Evolutionary conservation across 192 early-diverging fungal genomes (phyloP), one percentile per base, ranked within the genome.

Genomic region (Entrophospora sp.): DNA sequence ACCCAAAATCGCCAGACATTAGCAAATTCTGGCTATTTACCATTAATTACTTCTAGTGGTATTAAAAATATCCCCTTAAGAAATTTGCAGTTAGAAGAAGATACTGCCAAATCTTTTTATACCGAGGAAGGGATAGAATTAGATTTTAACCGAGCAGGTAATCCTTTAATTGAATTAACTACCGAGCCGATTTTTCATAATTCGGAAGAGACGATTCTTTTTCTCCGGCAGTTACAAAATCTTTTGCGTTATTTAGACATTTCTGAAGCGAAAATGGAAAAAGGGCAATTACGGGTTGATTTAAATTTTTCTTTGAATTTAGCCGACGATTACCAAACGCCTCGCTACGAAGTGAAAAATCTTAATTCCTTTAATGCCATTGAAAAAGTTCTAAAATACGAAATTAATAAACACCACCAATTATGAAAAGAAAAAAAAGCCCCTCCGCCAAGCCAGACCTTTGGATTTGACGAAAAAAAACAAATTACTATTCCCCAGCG

Each of bases 171-270:
- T 27, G 51, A 52, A 27, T 52, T 52, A 52, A 25, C 27, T 27
- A 52, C 51, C 30, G 51, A 52, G 10, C 51, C 51, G 27, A 3
- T 52, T 52, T 52, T 52, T 52, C 27, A n/a, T 3, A 2, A 52
- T 25, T n/a, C 27, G 27, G 51, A 52, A 52, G 27, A n/a, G 1
- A 25, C 27, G 4, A 6, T 52, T 25, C 18, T 52, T 25, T 52
- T 52, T 27, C 18, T 52, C 22, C 5, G 27, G 51, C 51, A 52
- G 27, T 8, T 52, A 0, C 51, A 52, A 52, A 52, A 27, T 24
- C 51, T 52, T 52, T 52, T 52, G 24, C 51, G 51, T 52, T 52
- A 52, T 52, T 52, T 52, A 25, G 24, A 52, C 13, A 31, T 52
- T 52, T 52, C 51, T 0, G 22, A 52, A 52, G 51, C 51, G 20